Base-by-base conservation (phyloP, 2,329 filamentous ascomycete genomes). In the Penicillium sp. region DNA sequence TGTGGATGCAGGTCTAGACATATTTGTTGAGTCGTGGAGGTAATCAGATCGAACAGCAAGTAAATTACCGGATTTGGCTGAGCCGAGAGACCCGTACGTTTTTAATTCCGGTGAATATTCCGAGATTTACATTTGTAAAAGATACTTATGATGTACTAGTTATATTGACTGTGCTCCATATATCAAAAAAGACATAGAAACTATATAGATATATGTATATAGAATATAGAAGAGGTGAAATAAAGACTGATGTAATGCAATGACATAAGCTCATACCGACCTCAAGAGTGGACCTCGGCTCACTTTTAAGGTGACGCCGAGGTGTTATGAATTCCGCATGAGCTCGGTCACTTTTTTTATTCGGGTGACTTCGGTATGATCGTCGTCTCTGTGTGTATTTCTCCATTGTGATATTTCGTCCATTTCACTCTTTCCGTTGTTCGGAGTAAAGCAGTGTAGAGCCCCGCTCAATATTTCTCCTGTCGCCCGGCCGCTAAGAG, bases 281-380 rank as follows among this genome's bases (percentile, higher is more conserved):
- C 4, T 22, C 4, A 11, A 11, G 9, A 53, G 54, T 66, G 67
- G 61, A 72, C 69, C 70, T 72, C 69, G 70, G 70, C 60, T 68
- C 60, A 48, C 64, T 22, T 65, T 67, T 65, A 67, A 67, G 61
- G 60, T 64, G 48, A 57, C 68, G 65, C 69, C 70, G 69, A 72
- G 70, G 70, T 69, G 64, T 55, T 57, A 33, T 49, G 44, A 56
- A 59, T 50, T 46, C 50, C 42, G 47, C 36, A 53, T 41, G 35
- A 47, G 49, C 53, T 59, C 56, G 52, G 58, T 58, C 46, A 28
- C 42, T 47, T 30, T 42, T 48, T 28, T 49, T 49, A 25, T 60
- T 62, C 63, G 60, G 63, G 48, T 60, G 58, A 51, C 60, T 59
- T 63, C 61, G 63, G 58, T 56, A 55, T 60, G 56, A 16, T 26